Base-by-base conservation (phyloP, 1,139 yeast species). In the Maudiozyma humilis region DNA sequence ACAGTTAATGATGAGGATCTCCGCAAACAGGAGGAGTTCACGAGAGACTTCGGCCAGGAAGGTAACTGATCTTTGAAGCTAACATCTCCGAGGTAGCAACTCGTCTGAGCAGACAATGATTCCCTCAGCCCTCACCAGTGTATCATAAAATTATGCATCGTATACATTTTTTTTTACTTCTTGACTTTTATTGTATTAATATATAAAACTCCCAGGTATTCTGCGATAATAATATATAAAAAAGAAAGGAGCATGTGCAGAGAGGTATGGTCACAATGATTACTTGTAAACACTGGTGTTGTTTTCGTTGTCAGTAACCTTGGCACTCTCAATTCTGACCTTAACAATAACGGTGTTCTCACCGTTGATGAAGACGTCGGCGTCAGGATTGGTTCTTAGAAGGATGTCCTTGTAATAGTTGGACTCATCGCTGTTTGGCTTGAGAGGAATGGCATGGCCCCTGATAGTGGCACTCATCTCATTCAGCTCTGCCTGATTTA, bases 1-100 rank as follows among this genome's bases (percentile, higher is more conserved):
- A 93, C 98, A 0, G 98, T 93, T 37, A 93, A 91, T 60, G 80
- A 75, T 40, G 74, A 75, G 13, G 99, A 93, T 63, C 76, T 91
- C 51, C 71, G 70, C 50, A 84, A 82, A 60, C 97, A 91, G 65
- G 77, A 79, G 44, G 84, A 86, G 52, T 93, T 93, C 61, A 93
- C 99, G 0, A 75, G 75, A 39, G 98, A 93, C 65, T 93, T 91
- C 64, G 98, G 98, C 41, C 96, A 89, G 60, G 98, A 91, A 65
- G 98, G 98, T 45, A 86, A 85, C 61, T 87, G 43, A 5, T 2
- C 10, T 7, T 18, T 15, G 13, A 23, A 2, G 10, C 18, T 34
- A 15, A 34, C n/a, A 12, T 17, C 4, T 34, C 10, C 10, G 10
- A 32, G 12, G 17, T 12, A 12, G 10, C n/a, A n/a, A n/a, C n/a